Evolutionary conservation across 2,329 filamentous ascomycete genomes (phyloP).

Genomic region (Penicillium griseofulvum): DNA sequence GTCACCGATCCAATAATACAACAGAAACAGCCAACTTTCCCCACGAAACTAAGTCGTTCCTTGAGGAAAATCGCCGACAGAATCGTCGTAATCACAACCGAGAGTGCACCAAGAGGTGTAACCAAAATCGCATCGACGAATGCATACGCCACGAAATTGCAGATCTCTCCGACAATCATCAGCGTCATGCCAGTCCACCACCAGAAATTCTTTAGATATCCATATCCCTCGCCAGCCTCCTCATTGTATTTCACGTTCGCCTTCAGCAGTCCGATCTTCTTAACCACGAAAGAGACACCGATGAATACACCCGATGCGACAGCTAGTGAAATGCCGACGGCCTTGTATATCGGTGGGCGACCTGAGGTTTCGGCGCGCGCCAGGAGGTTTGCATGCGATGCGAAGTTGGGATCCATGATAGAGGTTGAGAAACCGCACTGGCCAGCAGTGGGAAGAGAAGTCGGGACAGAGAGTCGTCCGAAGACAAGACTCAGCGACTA

Average conservation of each 20-base stretch:
- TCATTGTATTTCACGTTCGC: constrained; percentile 97
- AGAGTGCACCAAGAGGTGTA: constrained; percentile 84
- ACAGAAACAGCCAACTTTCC: constrained; percentile 92
- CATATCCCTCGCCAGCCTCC: constrained; percentile 92
- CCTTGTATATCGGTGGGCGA: constrained; percentile 68
- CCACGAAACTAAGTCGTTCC: constrained; percentile 90
- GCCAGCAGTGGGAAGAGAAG: constrained; percentile 23
- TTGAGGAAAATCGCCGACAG: constrained; percentile 94
- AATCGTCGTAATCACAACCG: constrained; percentile 87
- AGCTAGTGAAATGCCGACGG: constrained; percentile 80
- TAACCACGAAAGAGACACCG: constrained; percentile 89
- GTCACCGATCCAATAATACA: constrained; percentile 91
- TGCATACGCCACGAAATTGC: constrained; percentile 95
- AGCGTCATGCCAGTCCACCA: constrained; percentile 97
- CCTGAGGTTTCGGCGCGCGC: constrained; percentile 42
- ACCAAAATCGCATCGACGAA: constrained; percentile 96
- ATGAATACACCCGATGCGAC: constrained; percentile 89
- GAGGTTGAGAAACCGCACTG: constrained; percentile 46
- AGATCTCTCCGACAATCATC: constrained; percentile 95
- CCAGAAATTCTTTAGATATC: constrained; percentile 89
- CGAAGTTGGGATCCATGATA: constrained; percentile 18
- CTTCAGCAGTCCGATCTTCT: constrained; percentile 85
- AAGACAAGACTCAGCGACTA: constrained; percentile 22
- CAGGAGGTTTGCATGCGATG: constrained; percentile 43
- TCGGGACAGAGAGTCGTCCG: constrained; percentile 22